Evolutionary conservation across 176 grass and related monocot species (phyloP).

Genomic region (Zizania latifolia): DNA sequence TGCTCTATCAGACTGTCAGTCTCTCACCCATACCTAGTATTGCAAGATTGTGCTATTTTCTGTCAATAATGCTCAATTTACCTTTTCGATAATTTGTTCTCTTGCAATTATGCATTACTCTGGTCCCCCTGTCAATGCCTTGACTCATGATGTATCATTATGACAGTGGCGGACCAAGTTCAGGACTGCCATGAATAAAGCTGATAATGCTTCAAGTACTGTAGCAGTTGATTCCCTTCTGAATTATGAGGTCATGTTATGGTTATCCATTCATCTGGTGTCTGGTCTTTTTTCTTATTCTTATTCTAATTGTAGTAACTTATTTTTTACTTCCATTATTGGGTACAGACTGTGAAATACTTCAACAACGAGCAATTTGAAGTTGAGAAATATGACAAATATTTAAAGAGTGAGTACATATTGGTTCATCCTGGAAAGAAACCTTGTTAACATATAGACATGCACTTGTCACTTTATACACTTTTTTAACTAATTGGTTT

Average conservation of each 20-base stretch:
- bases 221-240: conserved; percentile 86
- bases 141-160: conserved; percentile 14
- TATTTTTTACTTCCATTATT: conserved; percentile 35
- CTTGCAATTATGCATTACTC: neutral
- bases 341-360: conserved; percentile 88
- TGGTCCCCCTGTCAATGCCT: neutral
- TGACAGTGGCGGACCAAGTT: conserved; percentile 93
- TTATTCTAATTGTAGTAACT: conserved; percentile 12
- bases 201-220: conserved; percentile 96
- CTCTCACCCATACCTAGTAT: neutral
- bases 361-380: conserved; percentile 97
- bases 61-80: conserved; percentile 10
- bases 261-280: conserved; percentile 3
- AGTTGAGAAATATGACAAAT: conserved; percentile 91
- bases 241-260: conserved; percentile 84
- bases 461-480: conserved; percentile 5
- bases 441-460: neutral
- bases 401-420: conserved; percentile 78
- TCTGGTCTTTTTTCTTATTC: conserved; percentile 21
- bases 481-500: neutral
- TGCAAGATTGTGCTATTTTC: neutral
- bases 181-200: conserved; percentile 91
- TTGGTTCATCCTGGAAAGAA: conserved; percentile 13
- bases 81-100: neutral
- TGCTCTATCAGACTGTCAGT: neutral